Base-by-base conservation (phyloP, 106 monocot species). In the Dioscorea alata region DNA sequence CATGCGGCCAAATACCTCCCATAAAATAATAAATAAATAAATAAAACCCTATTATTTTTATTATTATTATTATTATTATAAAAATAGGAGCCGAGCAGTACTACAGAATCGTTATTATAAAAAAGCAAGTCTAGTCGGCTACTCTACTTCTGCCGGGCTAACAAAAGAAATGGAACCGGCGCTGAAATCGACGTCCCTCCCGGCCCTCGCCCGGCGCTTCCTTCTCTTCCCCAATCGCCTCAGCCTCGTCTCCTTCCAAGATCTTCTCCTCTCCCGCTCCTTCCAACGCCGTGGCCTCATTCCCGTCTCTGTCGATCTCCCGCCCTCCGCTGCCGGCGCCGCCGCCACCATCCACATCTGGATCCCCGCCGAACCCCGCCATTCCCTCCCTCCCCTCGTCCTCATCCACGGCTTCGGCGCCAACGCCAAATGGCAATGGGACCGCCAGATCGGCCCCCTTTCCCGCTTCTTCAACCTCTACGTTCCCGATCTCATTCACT, bases 351-450 rank as follows among this genome's bases (percentile, higher is more conserved):
- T 75, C 60, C 82, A 87, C 57, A 50, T 82, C 66, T 90, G 84
- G 84, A 13, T 68, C 48, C 80, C 88, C 20, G 28, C 58, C 12
- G 28, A 18, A 8, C 50, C 60, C 25, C 52, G 72, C 18, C 60
- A 51, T 53, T 4, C 59, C 12, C 67, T 66, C 20, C 83, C 74
- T 0, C 23, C 77, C 8, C 71, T 87, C 31, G 67, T 87, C 49
- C 74, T 87, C 67, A 56, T 87, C 71, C 87, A 87, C 61, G 87
- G 87, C 52, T 87, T 87, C 75, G 87, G 87, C 50, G 80, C 77
- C 31, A 79, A 83, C 65, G 60, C 77, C 22, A 83, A 69, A 77
- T 87, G 87, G 87, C 83, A 83, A 56, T 87, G 80, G 74, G 58
- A 63, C 4, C 22, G 50, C 49, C 73, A 83, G 68, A 42, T 87